phyloP scores from a whole-genome alignment of 345 rosid species.

The Atalantia buxifolia region DNA sequence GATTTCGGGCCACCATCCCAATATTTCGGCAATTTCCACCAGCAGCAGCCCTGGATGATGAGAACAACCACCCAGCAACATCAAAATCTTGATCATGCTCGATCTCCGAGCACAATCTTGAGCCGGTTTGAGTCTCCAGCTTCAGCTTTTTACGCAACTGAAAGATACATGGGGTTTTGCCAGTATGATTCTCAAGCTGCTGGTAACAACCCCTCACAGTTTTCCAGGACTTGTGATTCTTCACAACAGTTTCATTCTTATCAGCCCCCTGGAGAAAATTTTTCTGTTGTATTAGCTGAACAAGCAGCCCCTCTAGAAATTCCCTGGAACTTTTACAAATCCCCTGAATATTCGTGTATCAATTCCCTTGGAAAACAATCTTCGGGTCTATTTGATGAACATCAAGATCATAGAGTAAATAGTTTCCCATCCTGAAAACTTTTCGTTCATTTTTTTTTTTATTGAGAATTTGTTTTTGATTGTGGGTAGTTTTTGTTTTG shows the following conservation, averaged over 20 bases:
- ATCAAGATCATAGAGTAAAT: slow-evolving; percentile 50
- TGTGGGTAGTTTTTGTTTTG: not conserved
- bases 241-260: slow-evolving; percentile 22
- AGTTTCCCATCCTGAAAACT: not conserved
- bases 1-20: slow-evolving; percentile 14
- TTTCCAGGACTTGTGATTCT: slow-evolving; percentile 24
- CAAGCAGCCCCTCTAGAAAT: slow-evolving; percentile 12
- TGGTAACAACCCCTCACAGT: slow-evolving; percentile 10
- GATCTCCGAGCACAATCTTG: slow-evolving; percentile 36
- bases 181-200: slow-evolving; percentile 24
- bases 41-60: slow-evolving; percentile 19
- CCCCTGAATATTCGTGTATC: slow-evolving; percentile 14
- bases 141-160: slow-evolving; percentile 53
- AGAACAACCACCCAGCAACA: slow-evolving; percentile 13
- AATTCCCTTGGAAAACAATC: slow-evolving; percentile 15
- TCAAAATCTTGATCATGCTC: slow-evolving; percentile 20
- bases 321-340: slow-evolving; percentile 11
- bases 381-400: slow-evolving; percentile 36
- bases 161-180: slow-evolving; percentile 48
- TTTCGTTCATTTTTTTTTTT: not conserved
- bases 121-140: slow-evolving; percentile 45
- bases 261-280: slow-evolving; percentile 16
- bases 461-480: not conserved
- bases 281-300: slow-evolving; percentile 13
- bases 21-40: not conserved